Base-by-base conservation (phyloP, 768 basidiomycete genomes). In the Boletus vermiculosoides region DNA sequence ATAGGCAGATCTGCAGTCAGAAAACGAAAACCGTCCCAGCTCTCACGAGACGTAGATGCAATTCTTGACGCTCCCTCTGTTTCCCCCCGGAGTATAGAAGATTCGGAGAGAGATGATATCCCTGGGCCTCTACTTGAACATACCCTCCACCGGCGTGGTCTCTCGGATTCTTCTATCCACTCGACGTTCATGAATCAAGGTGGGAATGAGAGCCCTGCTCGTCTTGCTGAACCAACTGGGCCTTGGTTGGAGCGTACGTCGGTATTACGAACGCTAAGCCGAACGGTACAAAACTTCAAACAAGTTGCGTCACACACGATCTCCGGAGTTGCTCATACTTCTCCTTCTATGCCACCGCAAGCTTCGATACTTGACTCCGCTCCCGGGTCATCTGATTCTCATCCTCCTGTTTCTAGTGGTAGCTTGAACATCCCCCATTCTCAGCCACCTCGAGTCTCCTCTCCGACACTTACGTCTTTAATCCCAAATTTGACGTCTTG, bases 101-200 rank as follows among this genome's bases (percentile, higher is more conserved):
- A 70, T 39, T 72, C 66, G 11, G 77, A 78, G 56, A 80, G 75
- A 58, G 66, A 74, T 22, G 77, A 83, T 58, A 61, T 68, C 30
- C 56, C 82, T 39, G 75, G 80, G 5, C 78, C 86, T n/a, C 70
- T 92, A 16, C 72, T 86, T 25, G 80, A 88, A 47, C 84, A 85
- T 22, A 84, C 86, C 18, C 76, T 94, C 8, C 83, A 84, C 39
- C 81, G 88, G 30, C 82, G 95, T 52, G 93, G 94, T 2, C 72
- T 97, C 49, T 93, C 91, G 2, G 96, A 98, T 69, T 95, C 94
- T 1, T 95, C 92, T 2, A 94, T 98, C 58, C 90, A 86, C 59
- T 88, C 92, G 5, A 92, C 92, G 0, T 96, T 90, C 73, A 75
- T 85, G 57, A 78, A 74, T 53, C 82, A 88, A 47, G 76, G 71